These are phyloP conservation scores for Mycena pura DNA, from an alignment of 768 basidiomycete genomes.

Conservation along the genomic window DNA sequence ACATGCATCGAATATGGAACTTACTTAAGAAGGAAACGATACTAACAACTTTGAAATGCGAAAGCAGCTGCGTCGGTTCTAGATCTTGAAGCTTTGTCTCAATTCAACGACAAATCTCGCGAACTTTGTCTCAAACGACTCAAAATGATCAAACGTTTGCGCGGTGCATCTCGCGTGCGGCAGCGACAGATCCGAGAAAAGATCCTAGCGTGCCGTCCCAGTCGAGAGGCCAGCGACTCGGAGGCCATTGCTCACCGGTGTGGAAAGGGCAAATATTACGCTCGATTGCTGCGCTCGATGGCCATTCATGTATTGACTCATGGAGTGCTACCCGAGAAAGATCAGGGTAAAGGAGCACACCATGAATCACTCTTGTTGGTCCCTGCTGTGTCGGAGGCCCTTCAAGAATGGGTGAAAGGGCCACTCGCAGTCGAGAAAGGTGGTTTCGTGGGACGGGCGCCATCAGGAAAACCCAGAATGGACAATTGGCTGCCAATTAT, in stretches of 20 bases:
- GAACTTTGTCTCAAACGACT: neutral
- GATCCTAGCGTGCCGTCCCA: neutral
- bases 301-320: neutral
- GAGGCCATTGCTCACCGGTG: neutral
- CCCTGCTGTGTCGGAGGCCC: neutral
- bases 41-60: neutral
- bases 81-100: neutral
- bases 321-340: conserved; percentile 11
- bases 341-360: conserved; percentile 14
- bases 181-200: neutral
- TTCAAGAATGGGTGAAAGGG: conserved; percentile 9
- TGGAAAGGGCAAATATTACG: conserved; percentile 10
- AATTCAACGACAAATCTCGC: neutral
- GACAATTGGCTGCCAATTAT: too few relatives aligned
- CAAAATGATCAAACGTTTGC: neutral
- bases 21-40: neutral
- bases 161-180: neutral
- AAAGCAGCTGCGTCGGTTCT: neutral
- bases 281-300: neutral
- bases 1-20: too few relatives aligned
- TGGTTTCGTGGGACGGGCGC: neutral
- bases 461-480: neutral
- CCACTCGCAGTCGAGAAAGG: neutral
- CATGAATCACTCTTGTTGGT: conserved; percentile 4
- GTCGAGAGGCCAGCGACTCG: neutral